phyloP scores from a whole-genome alignment of 176 grass and related monocot species.

The Pontederia crassipes region DNA sequence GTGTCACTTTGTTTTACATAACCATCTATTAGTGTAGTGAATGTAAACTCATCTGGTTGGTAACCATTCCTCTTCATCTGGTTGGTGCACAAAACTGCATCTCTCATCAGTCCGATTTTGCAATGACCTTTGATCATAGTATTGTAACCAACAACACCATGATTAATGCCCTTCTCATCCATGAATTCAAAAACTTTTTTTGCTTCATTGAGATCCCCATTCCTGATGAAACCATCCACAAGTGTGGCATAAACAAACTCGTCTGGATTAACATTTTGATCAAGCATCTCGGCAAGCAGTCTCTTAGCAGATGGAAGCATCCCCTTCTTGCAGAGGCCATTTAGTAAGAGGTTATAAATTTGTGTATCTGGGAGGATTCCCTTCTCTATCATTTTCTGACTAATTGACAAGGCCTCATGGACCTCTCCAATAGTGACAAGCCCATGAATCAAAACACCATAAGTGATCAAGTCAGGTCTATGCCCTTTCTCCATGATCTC shows the following conservation, averaged over 20 bases:
- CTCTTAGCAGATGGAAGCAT: slow-evolving; percentile 71
- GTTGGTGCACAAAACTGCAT: slow-evolving; percentile 42
- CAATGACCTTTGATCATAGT: slow-evolving; percentile 84
- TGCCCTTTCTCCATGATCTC: slow-evolving; percentile 57
- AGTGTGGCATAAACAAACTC: slow-evolving; percentile 77
- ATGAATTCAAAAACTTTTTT: slow-evolving; percentile 66
- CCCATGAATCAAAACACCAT: slow-evolving; percentile 60
- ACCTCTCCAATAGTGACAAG: slow-evolving; percentile 49
- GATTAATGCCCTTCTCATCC: slow-evolving; percentile 32
- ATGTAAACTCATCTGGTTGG: slow-evolving; percentile 68
- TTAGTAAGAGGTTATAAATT: slow-evolving; percentile 76
- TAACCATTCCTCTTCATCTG: slow-evolving; percentile 43
- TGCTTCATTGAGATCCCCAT: slow-evolving; percentile 47
- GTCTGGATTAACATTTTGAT: slow-evolving; percentile 60
- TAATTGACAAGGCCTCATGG: slow-evolving; percentile 39
- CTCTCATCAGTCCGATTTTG: slow-evolving; percentile 61
- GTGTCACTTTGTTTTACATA: slow-evolving; percentile 47
- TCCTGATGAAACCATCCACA: slow-evolving; percentile 79
- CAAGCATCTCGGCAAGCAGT: slow-evolving; percentile 68
- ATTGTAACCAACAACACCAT: slow-evolving; percentile 56
- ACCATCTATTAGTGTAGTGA: slow-evolving; percentile 50
- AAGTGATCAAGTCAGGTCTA: slow-evolving; percentile 55
- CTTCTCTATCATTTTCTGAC: slow-evolving; percentile 59
- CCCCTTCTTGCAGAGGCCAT: slow-evolving; percentile 66
- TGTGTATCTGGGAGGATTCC: slow-evolving; percentile 47